Base-by-base conservation (phyloP, 2,329 filamentous ascomycete genomes). In the Scytalidium lignicola region DNA sequence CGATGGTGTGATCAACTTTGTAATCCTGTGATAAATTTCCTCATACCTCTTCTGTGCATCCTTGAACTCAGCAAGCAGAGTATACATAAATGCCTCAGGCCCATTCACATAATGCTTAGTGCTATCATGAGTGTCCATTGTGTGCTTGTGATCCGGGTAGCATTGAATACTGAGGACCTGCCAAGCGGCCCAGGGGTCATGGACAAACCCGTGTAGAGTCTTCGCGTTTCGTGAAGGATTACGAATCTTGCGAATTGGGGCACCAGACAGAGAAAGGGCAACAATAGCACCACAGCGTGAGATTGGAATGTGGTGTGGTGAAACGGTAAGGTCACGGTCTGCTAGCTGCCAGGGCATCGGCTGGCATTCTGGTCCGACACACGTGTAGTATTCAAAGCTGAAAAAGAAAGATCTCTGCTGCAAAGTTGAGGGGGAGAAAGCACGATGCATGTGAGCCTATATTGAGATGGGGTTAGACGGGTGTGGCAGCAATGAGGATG, bases 311-410 rank as follows among this genome's bases (percentile, higher is more conserved):
- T 84, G 79, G 47, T 77, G 63, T 49, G 68, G 60, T 15, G 58
- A 47, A 65, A 62, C 57, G 72, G 62, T 28, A 65, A 57, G 0
- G n/a, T 50, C 18, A 20, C n/a, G 28, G 28, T 83, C 79, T 32
- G 75, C 74, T 18, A 70, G 66, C 58, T 85, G 82, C 80, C 80
- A 85, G 5, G 76, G 69, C 57, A 80, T 77, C 0, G 82, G 80
- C 26, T 72, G 69, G 39, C 80, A 73, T 3, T 73, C 74, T 3
- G 77, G 70, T 1, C 74, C 76, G 12, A 84, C 73, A 6, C 83
- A 70, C 4, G 80, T 84, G 58, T 82, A 83, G 60, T 83, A 85
- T 55, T 84, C 82, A 61, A 85, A 83, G 40, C 73, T 77, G 60
- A 85, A 83, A 55, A 82, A 75, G 61, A 83, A 82, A 7, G 74